Base-by-base conservation (phyloP, 139 green algal genomes). In the Bryopsis sp. region DNA sequence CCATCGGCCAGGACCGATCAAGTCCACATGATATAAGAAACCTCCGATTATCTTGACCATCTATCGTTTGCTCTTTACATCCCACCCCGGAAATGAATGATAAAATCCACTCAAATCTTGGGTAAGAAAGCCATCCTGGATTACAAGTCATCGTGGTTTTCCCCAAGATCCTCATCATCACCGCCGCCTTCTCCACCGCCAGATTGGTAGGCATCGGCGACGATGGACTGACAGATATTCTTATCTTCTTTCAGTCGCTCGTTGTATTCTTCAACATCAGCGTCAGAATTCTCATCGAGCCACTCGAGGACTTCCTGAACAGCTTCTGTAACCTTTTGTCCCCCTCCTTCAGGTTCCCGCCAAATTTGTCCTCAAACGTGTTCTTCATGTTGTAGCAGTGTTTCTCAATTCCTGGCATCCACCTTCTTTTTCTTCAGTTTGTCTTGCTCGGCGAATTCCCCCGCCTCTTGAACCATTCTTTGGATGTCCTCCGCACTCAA, bases 201-300 rank as follows among this genome's bases (percentile, higher is more conserved):
- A 50, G 81, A 78, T 19, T 82, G 65, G 43, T 96, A 95, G 3
- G 88, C 77, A 76, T 89, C 82, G 1, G 78, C 63, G 3, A 99
- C 72, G 74, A 99, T 95, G 60, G 94, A 94, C 63, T 88, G 86
- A 78, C 79, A 89, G 2, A 92, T 70, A 31, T 93, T 88, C 83
- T 99, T 89, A 32, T 98, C 76, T 73, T 97, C 88, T 84, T 97
- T 99, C 22, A 94, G 79, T 80, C 95, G 94, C 39, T 98, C 94
- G 62, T 94, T 81, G 79, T 92, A 96, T 67, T 98, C 94, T 39
- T 98, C 94, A 33, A 77, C 79, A 5, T 93, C 86, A n/a, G 70
- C 72, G 5, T 83, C 84, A 6, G 15, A 58, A 77, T 95, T 93
- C 62, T 95, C 88, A 36, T 96, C 90, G 47, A 96, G 24, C 90